These are phyloP conservation scores for Salix suchowensis DNA, from an alignment of 345 rosid genomes.

Conservation along the genomic window DNA sequence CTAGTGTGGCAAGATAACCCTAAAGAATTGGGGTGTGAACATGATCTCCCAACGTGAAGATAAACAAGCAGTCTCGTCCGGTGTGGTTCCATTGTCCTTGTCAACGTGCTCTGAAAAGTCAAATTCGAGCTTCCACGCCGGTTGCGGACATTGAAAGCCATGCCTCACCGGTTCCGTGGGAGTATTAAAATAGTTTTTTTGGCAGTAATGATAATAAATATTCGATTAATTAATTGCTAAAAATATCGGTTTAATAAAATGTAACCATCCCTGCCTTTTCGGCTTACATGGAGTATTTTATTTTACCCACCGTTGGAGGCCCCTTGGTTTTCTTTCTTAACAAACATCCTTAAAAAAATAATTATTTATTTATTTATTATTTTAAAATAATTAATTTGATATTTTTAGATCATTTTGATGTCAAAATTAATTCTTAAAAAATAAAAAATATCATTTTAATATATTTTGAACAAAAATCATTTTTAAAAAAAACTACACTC, in stretches of 20 bases:
- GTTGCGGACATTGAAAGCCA: not conserved
- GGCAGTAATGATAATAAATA: not conserved
- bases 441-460: too few species aligned
- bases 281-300: not conserved
- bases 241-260: not conserved
- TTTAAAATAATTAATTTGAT: too few species aligned
- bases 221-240: not conserved
- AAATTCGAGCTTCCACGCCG: not conserved
- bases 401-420: too few species aligned
- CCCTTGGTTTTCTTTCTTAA: too few species aligned
- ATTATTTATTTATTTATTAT: too few species aligned
- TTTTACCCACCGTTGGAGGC: not conserved
- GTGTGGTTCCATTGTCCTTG: not conserved
- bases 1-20: too few species aligned
- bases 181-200: not conserved
- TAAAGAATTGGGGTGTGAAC: too few species aligned
- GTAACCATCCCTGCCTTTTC: too few species aligned
- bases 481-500: too few species aligned
- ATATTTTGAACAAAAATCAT: too few species aligned
- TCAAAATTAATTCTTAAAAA: too few species aligned
- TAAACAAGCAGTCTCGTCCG: not conserved
- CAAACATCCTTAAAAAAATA: not conserved
- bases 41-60: not conserved
- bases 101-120: not conserved
- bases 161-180: not conserved